Evolutionary conservation across 2,329 filamentous ascomycete species (phyloP).

Genomic region (Alternaria brassicicola): DNA sequence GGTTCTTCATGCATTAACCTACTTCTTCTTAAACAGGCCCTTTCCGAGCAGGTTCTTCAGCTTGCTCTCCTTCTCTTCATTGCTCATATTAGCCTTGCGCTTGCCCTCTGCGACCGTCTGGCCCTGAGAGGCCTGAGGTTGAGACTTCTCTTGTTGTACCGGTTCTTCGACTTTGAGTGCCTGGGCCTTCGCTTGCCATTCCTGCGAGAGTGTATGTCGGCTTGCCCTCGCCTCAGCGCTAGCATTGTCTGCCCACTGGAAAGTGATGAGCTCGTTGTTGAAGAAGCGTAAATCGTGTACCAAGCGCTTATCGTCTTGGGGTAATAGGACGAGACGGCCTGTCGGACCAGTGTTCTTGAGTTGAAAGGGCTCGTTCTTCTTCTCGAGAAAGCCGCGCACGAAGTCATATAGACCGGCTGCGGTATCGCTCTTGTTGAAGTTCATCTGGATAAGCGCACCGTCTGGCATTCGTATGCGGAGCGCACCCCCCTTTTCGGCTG

Average conservation of each 20-base stretch:
- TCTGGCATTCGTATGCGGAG: conserved; percentile 89
- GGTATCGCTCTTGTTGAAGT: conserved; percentile 71
- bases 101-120: conserved; percentile 40
- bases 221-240: conserved; percentile 60
- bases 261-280: conserved; percentile 74
- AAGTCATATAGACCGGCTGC: conserved; percentile 75
- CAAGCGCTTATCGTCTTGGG: conserved; percentile 60
- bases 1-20: not conserved
- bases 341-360: conserved; percentile 68
- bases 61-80: conserved; percentile 49
- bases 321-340: conserved; percentile 53
- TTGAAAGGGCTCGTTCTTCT: conserved; percentile 70
- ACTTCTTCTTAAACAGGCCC: conserved; percentile 44
- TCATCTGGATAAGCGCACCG: conserved; percentile 75
- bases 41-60: conserved; percentile 48
- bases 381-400: conserved; percentile 73
- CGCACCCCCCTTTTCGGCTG: conserved; percentile 66
- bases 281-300: conserved; percentile 75
- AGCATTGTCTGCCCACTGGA: conserved; percentile 73
- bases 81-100: conserved; percentile 38
- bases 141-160: conserved; percentile 15
- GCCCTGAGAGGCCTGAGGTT: conserved; percentile 9
- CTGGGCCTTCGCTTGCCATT: conserved; percentile 65
- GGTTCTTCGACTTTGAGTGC: conserved; percentile 69
- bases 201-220: conserved; percentile 64